phyloP scores from a whole-genome alignment of 2,329 filamentous ascomycete genomes.

The Exophiala bonariae region DNA sequence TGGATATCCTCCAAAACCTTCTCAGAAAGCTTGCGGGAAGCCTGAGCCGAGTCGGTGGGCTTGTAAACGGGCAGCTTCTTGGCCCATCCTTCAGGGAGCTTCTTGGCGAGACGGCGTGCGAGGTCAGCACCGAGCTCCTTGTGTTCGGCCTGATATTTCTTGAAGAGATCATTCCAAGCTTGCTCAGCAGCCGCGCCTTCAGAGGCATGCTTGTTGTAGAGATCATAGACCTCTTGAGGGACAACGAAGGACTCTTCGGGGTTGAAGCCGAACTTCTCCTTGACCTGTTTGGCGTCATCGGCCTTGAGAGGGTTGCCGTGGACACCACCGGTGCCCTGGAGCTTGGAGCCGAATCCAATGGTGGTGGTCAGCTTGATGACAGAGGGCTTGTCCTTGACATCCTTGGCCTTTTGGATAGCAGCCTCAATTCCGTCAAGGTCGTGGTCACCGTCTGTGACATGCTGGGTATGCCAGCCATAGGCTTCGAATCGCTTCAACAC shows the following conservation, averaged over 20 bases:
- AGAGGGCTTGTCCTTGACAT: constrained; percentile 92
- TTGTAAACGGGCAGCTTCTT: constrained; percentile 90
- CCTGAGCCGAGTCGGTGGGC: constrained; percentile 77
- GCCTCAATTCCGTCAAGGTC: constrained; percentile 85
- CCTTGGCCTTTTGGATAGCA: constrained; percentile 80
- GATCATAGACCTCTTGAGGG: constrained; percentile 90
- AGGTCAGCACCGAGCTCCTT: constrained; percentile 79
- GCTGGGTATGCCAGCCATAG: constrained; percentile 91
- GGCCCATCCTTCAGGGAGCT: constrained; percentile 95
- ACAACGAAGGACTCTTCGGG: constrained; percentile 90
- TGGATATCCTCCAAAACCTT: constrained; percentile 87
- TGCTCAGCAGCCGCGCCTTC: constrained; percentile 86
- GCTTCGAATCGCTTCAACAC: constrained; percentile 91
- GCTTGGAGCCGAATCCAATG: constrained; percentile 92
- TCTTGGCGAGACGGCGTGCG: constrained; percentile 72
- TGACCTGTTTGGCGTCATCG: constrained; percentile 90
- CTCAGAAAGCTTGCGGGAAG: constrained; percentile 96
- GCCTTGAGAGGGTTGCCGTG: constrained; percentile 95
- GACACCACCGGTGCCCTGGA: constrained; percentile 91
- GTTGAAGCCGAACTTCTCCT: constrained; percentile 95
- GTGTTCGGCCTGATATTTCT: constrained; percentile 80
- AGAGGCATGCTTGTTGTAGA: constrained; percentile 79
- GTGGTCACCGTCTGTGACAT: constrained; percentile 83
- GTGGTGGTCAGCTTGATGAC: constrained; percentile 96
- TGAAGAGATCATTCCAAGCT: constrained; percentile 92